Percentiles rank a stretch among this genome's conserved stretches.
Evolutionary conservation across 2,329 filamentous ascomycete genomes (phyloP).

Genomic region (Cladosporium cucumerinum): DNA sequence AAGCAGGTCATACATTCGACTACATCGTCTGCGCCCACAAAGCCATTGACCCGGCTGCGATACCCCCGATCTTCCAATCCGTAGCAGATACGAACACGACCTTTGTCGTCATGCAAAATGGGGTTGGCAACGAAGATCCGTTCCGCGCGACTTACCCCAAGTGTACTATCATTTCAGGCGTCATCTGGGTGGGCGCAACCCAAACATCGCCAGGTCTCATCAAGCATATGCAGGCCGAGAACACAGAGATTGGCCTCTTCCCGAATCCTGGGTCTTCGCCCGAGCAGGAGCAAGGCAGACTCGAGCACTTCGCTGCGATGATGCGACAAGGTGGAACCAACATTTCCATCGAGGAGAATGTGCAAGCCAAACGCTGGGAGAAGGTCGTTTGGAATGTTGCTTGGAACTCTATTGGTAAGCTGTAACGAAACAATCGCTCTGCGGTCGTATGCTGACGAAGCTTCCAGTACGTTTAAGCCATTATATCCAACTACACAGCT

Average conservation of each 20-base stretch:
- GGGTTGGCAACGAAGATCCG: constrained; percentile 58
- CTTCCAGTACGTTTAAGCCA: background rate
- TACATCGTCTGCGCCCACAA: constrained; percentile 49
- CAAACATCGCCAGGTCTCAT: constrained; percentile 51
- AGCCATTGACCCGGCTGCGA: constrained; percentile 38
- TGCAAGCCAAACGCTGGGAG: constrained; percentile 58
- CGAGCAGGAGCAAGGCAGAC: constrained; percentile 35
- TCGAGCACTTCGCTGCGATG: constrained; percentile 44
- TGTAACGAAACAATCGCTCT: background rate
- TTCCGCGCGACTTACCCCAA: constrained; percentile 49
- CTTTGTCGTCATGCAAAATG: constrained; percentile 63
- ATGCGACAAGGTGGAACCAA: constrained; percentile 44
- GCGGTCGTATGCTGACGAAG: background rate
- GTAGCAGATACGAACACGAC: constrained; percentile 45
- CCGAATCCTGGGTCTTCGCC: constrained; percentile 36
- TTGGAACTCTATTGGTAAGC: constrained; percentile 52
- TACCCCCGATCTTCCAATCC: constrained; percentile 39
- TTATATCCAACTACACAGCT: background rate
- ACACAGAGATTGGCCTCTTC: constrained; percentile 55
- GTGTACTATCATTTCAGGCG: constrained; percentile 54
- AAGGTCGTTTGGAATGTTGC: constrained; percentile 61
- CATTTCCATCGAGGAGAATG: constrained; percentile 50
- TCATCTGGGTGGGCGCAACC: constrained; percentile 54
- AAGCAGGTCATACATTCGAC: constrained; percentile 38
- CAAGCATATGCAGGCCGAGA: constrained; percentile 51